These are phyloP conservation scores for Tilletiaria anomala DNA, from an alignment of 1,284 basidiomycete genomes.

Conservation along the genomic window DNA sequence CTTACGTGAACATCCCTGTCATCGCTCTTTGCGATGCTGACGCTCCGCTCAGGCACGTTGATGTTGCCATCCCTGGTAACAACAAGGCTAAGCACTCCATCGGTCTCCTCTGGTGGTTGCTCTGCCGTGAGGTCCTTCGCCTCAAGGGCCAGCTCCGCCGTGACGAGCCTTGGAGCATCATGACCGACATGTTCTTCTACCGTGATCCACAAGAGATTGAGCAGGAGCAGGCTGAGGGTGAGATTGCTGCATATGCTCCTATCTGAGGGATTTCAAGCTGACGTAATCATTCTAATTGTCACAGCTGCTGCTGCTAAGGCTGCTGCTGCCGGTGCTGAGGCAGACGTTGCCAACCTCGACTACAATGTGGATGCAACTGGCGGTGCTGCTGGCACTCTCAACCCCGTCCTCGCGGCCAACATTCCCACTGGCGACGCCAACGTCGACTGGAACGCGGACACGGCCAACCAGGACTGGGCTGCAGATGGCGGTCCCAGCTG, in stretches of 20 bases:
- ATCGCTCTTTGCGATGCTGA: conserved; percentile 98
- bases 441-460: conserved; percentile 64
- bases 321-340: conserved; percentile 4
- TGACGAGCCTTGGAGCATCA: conserved; percentile 73
- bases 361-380: conserved; percentile 47
- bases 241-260: too few species aligned
- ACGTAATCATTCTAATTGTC: too few species aligned
- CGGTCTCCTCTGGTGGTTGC: conserved; percentile 97
- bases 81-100: conserved; percentile 97
- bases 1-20: conserved; percentile 99
- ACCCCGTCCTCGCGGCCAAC: conserved; percentile 43
- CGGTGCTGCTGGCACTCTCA: conserved; percentile 61
- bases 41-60: conserved; percentile 89
- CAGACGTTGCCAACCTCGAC: conserved; percentile 12
- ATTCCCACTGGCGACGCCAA: conserved; percentile 38
- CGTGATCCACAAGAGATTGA: conserved; percentile 98
- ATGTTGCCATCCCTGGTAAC: conserved; percentile 96
- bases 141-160: conserved; percentile 82
- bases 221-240: conserved; percentile 84
- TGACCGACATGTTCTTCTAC: conserved; percentile 99
- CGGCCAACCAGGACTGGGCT: conserved; percentile 37
- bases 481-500: conserved; percentile 17
- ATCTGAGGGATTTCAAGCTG: too few species aligned
- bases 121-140: conserved; percentile 92
- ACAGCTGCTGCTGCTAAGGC: neutral